Percentiles rank a stretch among this genome's conserved stretches.
phyloP scores from a whole-genome alignment of 768 basidiomycete species.

The Sistotremastrum niveocremeum region DNA sequence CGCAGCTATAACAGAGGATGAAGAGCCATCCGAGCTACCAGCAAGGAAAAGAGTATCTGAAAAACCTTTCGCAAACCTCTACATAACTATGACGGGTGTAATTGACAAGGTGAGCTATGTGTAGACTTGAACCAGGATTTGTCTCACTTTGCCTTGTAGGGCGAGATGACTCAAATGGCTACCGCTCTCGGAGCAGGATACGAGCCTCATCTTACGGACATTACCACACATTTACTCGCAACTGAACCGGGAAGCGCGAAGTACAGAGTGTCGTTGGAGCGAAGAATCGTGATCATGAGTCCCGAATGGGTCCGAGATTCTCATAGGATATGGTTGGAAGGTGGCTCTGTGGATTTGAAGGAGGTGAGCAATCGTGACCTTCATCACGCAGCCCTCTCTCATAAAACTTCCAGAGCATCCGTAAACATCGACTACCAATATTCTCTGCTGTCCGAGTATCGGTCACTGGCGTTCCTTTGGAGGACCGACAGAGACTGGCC shows the following conservation, averaged over 20 bases:
- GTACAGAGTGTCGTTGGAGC: conserved; percentile 64
- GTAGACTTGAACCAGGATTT: conserved; percentile 30
- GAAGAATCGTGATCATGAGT: conserved; percentile 64
- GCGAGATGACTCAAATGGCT: conserved; percentile 57
- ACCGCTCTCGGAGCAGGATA: conserved; percentile 66
- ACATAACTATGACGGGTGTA: neutral
- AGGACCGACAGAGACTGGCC: conserved; percentile 43
- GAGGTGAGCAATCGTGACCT: conserved; percentile 30
- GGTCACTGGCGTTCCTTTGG: conserved; percentile 48
- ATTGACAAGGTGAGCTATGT: conserved; percentile 5
- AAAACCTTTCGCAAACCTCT: conserved; percentile 5
- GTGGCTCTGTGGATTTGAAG: conserved; percentile 61
- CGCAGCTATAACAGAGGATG: conserved; percentile 25
- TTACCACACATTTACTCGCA: conserved; percentile 81
- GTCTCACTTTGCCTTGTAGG: conserved; percentile 23
- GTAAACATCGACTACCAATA: conserved; percentile 49
- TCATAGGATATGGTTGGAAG: conserved; percentile 62
- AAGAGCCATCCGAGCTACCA: conserved; percentile 32
- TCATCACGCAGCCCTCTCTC: neutral
- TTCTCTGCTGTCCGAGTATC: conserved; percentile 62
- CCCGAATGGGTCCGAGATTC: conserved; percentile 67
- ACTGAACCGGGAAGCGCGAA: conserved; percentile 72
- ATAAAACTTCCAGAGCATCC: conserved; percentile 34
- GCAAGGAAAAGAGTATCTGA: conserved; percentile 29
- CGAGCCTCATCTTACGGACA: conserved; percentile 63